These are phyloP conservation scores for Pythium phragmitis DNA, from an alignment of 352 stramenopile genomes.

Conservation along the genomic window DNA sequence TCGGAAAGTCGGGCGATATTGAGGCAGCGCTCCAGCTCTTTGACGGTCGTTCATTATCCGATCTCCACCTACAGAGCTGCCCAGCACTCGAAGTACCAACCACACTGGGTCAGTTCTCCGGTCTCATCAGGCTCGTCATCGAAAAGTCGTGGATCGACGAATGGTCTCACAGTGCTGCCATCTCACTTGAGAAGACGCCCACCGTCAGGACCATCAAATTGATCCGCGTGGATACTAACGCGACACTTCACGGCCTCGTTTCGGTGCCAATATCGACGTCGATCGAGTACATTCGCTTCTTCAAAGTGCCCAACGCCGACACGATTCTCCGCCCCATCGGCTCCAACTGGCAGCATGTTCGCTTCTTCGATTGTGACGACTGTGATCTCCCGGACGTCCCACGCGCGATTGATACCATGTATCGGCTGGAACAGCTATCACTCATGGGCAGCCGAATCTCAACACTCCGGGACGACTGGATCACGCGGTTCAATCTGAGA, in stretches of 20 bases:
- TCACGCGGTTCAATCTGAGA: background rate
- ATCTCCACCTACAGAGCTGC: conserved; percentile 10
- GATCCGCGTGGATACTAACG: background rate
- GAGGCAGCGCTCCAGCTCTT: conserved; percentile 1
- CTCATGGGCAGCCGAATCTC: conserved; percentile 1
- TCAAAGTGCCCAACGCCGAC: conserved; percentile 4
- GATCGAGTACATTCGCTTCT: conserved; percentile 20
- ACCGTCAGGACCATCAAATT: conserved; percentile 17
- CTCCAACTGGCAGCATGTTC: conserved; percentile 15
- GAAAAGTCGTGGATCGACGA: conserved; percentile 4
- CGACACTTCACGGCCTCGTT: conserved; percentile 5
- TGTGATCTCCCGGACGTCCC: conserved; percentile 14
- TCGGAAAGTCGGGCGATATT: conserved; percentile 67
- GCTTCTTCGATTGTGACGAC: conserved; percentile 14
- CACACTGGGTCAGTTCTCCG: background rate
- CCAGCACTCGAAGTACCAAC: background rate
- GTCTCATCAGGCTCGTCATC: conserved; percentile 4
- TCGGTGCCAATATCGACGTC: background rate
- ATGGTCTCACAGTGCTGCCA: background rate
- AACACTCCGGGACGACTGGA: conserved; percentile 10
- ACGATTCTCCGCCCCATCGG: conserved; percentile 7
- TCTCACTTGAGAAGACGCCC: background rate
- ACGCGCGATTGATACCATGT: conserved; percentile 10
- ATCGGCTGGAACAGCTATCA: conserved; percentile 8
- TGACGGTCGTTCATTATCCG: conserved; percentile 7